A percentile compares a stretch with the other conserved stretches of the same genome.
These are phyloP conservation scores for Scutellaria barbata DNA, from an alignment of 257 asterid species.

Conservation along the genomic window DNA sequence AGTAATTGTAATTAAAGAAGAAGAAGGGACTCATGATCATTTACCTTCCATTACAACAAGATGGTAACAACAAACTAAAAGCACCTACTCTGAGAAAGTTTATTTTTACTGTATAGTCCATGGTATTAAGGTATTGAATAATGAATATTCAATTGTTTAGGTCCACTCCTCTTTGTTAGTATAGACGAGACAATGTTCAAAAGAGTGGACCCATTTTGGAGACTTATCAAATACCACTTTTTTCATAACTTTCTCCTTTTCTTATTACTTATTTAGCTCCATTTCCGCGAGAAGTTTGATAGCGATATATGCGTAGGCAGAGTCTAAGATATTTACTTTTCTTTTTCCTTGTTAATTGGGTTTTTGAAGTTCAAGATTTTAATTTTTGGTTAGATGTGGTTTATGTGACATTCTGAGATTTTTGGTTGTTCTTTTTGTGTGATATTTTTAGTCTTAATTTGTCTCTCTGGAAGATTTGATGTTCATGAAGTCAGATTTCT, in stretches of 20 bases:
- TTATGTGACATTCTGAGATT: not conserved
- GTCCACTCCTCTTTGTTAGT: conserved; percentile 15
- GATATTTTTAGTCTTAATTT: conserved; percentile 1
- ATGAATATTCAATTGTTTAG: conserved; percentile 33
- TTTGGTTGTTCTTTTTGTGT: not conserved
- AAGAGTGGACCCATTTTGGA: not conserved
- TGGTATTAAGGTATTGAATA: conserved; percentile 31
- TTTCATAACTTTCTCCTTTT: not conserved
- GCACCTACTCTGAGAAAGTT: not conserved
- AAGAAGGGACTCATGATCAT: no score
- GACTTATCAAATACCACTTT: conserved; percentile 16
- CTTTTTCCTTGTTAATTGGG: not conserved
- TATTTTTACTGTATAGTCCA: not conserved
- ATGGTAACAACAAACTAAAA: not conserved
- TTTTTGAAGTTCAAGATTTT: not conserved
- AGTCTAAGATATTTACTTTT: not conserved
- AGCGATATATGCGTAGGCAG: not conserved
- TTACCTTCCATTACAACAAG: not conserved
- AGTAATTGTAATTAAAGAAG: not conserved
- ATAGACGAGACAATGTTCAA: not conserved
- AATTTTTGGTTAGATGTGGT: conserved; percentile 1
- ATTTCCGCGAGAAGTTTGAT: not conserved
- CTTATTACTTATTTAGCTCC: conserved; percentile 9
- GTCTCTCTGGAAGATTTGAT: conserved; percentile 4
- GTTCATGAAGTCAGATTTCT: conserved; percentile 14